Evolutionary conservation across 2,329 filamentous ascomycete species (phyloP), one percentile per base, ranked within the genome.

Genomic region (Xylariales sp.): DNA sequence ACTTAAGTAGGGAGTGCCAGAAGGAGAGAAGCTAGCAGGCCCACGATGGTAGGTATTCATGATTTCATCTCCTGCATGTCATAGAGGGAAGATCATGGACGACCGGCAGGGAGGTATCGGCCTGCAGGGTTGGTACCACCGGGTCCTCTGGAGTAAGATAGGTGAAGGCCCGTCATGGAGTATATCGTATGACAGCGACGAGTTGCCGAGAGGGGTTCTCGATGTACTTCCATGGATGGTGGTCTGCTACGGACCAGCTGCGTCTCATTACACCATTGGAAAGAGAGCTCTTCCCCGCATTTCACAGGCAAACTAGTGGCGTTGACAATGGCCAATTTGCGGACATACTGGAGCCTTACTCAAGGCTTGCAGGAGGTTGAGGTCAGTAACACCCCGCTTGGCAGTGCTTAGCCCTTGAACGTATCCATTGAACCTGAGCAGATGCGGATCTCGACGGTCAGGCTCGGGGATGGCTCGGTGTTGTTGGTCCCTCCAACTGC

Each of bases 1-100:
- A 22, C 21, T 40, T 40, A 40, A 40, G 28, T 40, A 40, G 38
- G 32, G 31, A 31, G 14, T 31, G 22, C 9, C 25, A 21, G 27
- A 28, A 28, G 21, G 24, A 29, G 27, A 28, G 25, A 16, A 24
- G 15, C 10, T 39, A 39, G 35, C 35, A 24, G 35, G 20, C 15
- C 22, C 25, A 27, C 36, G 31, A 20, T 19, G 12, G 12, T 18
- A 12, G 38, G 29, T 40, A 40, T 33, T 40, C 33, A 40, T 40
- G 38, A 20, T 39, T 40, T 24, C 14, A n/a, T 12, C 28, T 20
- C 29, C 27, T 33, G 38, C 36, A 29, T 31, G 15, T 27, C 18
- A 39, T 15, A 19, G 20, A 5, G 18, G 28, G 19, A 25, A 20
- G 15, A 33, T 32, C 38, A 18, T 32, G 28, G 38, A 40, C 38